Evolutionary conservation across 2,329 filamentous ascomycete species (phyloP), one percentile per base, ranked within the genome.

Genomic region (Fusarium coffeatum): DNA sequence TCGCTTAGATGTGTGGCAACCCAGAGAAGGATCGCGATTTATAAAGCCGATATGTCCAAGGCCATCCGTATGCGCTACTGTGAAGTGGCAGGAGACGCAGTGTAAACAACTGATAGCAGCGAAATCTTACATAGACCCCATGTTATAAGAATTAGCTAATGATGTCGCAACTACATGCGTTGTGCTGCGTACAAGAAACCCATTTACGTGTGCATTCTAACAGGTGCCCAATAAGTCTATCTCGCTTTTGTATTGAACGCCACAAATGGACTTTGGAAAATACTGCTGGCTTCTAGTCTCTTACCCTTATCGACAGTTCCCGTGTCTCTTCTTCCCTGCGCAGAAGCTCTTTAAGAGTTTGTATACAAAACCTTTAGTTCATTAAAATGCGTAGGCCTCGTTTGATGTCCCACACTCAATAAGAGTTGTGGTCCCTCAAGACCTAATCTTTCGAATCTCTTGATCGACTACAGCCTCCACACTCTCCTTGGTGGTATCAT

Each of bases 381-480:
- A n/a, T 20, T n/a, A 20, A 20, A 16, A n/a, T 51, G 4, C 16
- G 11, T n/a, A 25, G 12, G n/a, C 23, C 23, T 5, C 27, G 15
- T 11, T 20, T 16, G 12, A 25, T 15, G 20, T 25, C 2, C 22
- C 30, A 9, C 18, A 11, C 20, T 58, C 7, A 5, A 5, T 6
- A 13, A 25, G 13, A 27, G 22, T 25, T 18, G n/a, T 18, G 8
- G 23, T 28, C 34, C 48, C 50, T 68, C 76, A 74, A 34, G 69
- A 68, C 32, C 64, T 34, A 20, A 51, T 47, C 53, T 69, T 70
- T 30, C 50, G 57, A 58, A 70, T 58, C 23, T 70, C 64, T 3
- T 41, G 54, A 34, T 56, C 50, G 34, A 80, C 69, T 22, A 78
- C 48, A 2, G 73, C 66, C 12, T 78, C 68, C 18, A 57, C 42